phyloP scores from a whole-genome alignment of 2,329 filamentous ascomycete species.

The Trichoderma koningii region DNA sequence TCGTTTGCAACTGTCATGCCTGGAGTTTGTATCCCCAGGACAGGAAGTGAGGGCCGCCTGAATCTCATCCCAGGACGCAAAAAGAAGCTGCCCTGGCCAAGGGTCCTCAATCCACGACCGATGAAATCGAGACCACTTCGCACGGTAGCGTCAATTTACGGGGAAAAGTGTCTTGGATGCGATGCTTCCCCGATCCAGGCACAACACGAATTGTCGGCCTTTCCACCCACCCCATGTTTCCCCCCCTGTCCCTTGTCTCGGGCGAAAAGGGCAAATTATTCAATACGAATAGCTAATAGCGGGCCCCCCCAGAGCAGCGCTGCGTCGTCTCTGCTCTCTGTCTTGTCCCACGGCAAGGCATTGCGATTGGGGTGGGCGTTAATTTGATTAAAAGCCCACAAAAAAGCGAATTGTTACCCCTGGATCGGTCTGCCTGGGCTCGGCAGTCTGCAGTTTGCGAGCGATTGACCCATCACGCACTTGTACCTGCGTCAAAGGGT shows the following conservation, averaged over 20 bases:
- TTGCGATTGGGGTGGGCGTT: slow-evolving; percentile 10
- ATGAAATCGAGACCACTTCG: neutral
- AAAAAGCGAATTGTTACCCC: slow-evolving; percentile 18
- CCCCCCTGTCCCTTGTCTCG: slow-evolving; percentile 16
- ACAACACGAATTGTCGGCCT: slow-evolving; percentile 18
- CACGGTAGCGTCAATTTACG: slow-evolving; percentile 8
- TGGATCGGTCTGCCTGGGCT: slow-evolving; percentile 24
- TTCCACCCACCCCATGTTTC: neutral
- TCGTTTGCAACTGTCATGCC: neutral
- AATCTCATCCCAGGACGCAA: neutral
- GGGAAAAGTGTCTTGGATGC: neutral
- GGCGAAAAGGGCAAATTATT: slow-evolving; percentile 27
- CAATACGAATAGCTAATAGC: slow-evolving; percentile 23
- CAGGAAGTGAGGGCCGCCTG: neutral
- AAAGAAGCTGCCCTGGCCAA: slow-evolving; percentile 15
- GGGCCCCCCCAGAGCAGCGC: slow-evolving; percentile 1
- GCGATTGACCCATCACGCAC: slow-evolving; percentile 5
- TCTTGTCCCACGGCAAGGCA: neutral
- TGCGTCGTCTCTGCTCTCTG: neutral
- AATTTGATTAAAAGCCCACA: slow-evolving; percentile 26
- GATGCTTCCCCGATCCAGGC: slow-evolving; percentile 24
- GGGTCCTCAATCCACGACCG: neutral
- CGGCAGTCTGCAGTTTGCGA: slow-evolving; percentile 16
- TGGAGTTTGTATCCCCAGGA: neutral
- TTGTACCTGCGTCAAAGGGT: slow-evolving; percentile 24